phyloP scores from a whole-genome alignment of 805 yeast species.

The Pichia deserticola region DNA sequence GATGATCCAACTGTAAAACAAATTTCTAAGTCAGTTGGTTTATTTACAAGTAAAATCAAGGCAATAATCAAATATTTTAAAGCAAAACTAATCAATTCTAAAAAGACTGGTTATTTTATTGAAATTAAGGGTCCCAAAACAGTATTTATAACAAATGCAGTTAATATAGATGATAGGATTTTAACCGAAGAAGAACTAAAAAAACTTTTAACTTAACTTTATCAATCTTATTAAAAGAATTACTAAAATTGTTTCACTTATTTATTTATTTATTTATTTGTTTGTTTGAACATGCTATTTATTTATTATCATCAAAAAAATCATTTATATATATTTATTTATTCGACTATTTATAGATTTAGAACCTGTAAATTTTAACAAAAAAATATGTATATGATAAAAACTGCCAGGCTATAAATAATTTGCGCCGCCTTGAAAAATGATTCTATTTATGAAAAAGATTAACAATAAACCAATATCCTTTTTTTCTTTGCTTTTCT shows the following conservation, averaged over 20 bases:
- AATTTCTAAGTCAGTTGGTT: neutral
- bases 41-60: neutral
- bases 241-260: neutral
- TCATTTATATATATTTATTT: too few species aligned
- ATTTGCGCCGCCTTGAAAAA: too few species aligned
- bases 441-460: too few species aligned
- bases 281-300: neutral
- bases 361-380: too few species aligned
- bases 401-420: too few species aligned
- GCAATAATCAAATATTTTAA: neutral
- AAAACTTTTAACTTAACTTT: constrained; percentile 9
- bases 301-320: too few species aligned
- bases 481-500: too few species aligned
- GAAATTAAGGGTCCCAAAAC: constrained; percentile 28
- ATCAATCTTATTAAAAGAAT: too few species aligned
- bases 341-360: too few species aligned
- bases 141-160: constrained; percentile 23
- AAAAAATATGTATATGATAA: too few species aligned
- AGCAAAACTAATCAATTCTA: neutral
- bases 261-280: neutral
- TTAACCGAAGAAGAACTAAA: constrained; percentile 21
- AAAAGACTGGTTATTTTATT: constrained; percentile 18
- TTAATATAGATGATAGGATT: constrained; percentile 18
- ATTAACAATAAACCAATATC: too few species aligned
- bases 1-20: constrained; percentile 3